Base-by-base conservation (phyloP, 805 yeast species). In the Huiozyma sinensis region DNA sequence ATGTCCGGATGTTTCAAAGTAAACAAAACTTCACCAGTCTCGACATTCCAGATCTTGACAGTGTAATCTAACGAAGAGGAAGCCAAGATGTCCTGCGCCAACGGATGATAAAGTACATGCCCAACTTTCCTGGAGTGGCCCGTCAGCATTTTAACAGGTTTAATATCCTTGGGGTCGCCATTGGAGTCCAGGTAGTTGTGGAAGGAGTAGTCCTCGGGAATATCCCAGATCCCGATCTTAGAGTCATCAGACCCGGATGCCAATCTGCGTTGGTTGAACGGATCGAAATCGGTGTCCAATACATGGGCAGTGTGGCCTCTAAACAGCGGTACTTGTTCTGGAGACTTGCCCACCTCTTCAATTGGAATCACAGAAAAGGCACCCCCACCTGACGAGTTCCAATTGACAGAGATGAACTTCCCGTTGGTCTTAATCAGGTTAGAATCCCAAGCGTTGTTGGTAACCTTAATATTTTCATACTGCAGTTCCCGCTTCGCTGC, bases 81-180 rank as follows among this genome's bases (percentile, higher is more conserved):
- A 4, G 96, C 97, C 43, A 94, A 71, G 17, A 92, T 81, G 62
- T 87, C 76, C 54, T 77, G 72, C 31, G 95, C 97, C 36, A 83
- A 76, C 7, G 99, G 98, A 61, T 87, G 95, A 70, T 76, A 92
- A 48, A 73, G 70, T 31, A 94, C 81, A 56, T 87, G 96, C 9
- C 98, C 97, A 30, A 92, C 96, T 63, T 92, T 92, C 57, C 95
- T 75, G 39, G 82, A 71, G 61, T 92, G 99, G n/a, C 97, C 97
- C 24, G 76, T 54, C 50, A 89, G 72, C 37, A 76, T 68, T 51
- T 79, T 81, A 28, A 68, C 64, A 6, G 98, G 97, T 34, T 72
- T 67, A 33, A 89, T 68, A 60, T 88, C 95, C 53, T 69, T 69
- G 47, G 79, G 69, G 17, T 75, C 73, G 42, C 79, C 85, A 38